Evolutionary conservation across 2,329 filamentous ascomycete species (phyloP).

Genomic region (Didymella arachidicola): DNA sequence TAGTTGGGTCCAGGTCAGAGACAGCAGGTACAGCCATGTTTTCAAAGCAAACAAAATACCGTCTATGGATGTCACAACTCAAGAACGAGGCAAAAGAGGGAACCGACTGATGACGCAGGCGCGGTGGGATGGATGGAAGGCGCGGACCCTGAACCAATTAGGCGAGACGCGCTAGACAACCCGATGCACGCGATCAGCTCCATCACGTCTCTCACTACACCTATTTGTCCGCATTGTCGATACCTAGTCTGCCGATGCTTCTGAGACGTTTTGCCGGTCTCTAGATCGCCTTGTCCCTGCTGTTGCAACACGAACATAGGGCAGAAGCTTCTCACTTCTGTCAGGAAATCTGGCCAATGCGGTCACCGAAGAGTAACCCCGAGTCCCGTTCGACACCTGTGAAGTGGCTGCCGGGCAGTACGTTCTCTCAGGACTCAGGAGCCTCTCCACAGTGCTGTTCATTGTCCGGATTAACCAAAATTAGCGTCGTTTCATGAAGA

Average conservation of each 20-base stretch:
- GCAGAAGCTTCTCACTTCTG: background rate
- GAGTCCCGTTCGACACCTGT: conserved; percentile 12
- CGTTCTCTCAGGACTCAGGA: background rate
- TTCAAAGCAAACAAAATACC: background rate
- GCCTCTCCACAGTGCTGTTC: conserved; percentile 12
- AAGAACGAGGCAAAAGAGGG: conserved; percentile 4
- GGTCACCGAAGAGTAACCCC: conserved; percentile 17
- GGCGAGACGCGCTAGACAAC: conserved; percentile 14
- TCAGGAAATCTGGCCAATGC: background rate
- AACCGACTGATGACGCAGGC: conserved; percentile 1
- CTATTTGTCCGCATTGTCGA: background rate
- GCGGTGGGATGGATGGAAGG: conserved; percentile 1
- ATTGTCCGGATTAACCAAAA: conserved; percentile 6
- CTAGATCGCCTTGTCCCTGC: background rate
- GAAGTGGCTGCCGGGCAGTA: conserved; percentile 15
- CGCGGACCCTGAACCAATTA: conserved; percentile 8
- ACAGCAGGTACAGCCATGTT: conserved; percentile 27
- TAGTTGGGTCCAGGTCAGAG: conserved; percentile 33
- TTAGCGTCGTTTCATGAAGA: background rate
- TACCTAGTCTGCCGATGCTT: background rate
- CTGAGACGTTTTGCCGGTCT: background rate
- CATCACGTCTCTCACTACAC: background rate
- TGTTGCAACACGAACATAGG: background rate
- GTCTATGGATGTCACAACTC: background rate
- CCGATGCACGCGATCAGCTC: background rate